Conservation (phyloP, 2,329 filamentous ascomycete genomes). For the Aspergillus versicolor region DNA sequence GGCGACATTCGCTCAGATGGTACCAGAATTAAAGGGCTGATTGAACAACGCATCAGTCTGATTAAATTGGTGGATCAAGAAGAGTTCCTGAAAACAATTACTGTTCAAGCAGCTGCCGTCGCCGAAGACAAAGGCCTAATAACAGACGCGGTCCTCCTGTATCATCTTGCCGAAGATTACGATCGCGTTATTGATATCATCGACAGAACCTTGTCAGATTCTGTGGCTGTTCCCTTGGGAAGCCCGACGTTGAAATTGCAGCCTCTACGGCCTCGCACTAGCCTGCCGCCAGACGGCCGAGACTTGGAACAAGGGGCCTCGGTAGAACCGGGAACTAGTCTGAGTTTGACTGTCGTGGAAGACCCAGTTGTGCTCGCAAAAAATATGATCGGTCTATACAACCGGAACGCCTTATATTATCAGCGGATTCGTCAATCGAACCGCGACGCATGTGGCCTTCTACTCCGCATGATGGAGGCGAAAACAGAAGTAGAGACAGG, state of each 20-base stretch:
- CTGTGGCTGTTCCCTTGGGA: slow-evolving; percentile 80
- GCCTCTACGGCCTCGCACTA: slow-evolving; percentile 71
- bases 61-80: slow-evolving; percentile 77
- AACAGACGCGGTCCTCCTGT: slow-evolving; percentile 90
- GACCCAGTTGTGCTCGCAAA: slow-evolving; percentile 63
- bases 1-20: slow-evolving; percentile 89
- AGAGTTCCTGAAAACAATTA: slow-evolving; percentile 89
- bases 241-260: slow-evolving; percentile 75
- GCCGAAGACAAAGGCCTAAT: slow-evolving; percentile 92
- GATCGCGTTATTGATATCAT: slow-evolving; percentile 90
- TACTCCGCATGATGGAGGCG: slow-evolving; percentile 61
- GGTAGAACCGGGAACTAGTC: slow-evolving; percentile 41
- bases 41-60: slow-evolving; percentile 79
- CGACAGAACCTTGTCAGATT: slow-evolving; percentile 85
- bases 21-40: slow-evolving; percentile 77
- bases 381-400: slow-evolving; percentile 64
- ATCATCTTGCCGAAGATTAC: slow-evolving; percentile 92
- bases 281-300: slow-evolving; percentile 30
- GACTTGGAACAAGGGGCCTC: slow-evolving; percentile 45
- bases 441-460: slow-evolving; percentile 57
- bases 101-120: slow-evolving; percentile 83
- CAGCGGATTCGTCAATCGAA: slow-evolving; percentile 59
- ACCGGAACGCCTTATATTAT: slow-evolving; percentile 59
- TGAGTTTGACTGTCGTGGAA: slow-evolving; percentile 66
- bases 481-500: slow-evolving; percentile 59